Conservation (phyloP, 176 grass and related monocot species). For the Hordeum marinum region DNA sequence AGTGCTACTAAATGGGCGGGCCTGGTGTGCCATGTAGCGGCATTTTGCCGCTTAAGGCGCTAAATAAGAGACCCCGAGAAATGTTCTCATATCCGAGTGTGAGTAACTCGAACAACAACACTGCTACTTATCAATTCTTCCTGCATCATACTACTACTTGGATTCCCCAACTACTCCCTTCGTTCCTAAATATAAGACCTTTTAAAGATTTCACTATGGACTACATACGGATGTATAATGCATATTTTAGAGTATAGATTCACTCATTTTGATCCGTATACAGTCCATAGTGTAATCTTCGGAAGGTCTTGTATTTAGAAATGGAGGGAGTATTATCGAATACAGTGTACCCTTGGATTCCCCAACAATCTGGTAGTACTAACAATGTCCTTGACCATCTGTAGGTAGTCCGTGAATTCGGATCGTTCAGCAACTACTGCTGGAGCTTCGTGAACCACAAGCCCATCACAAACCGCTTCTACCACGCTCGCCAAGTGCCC, state of each 20-base stretch:
- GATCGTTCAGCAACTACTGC: conserved; percentile 58
- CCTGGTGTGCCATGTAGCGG: too few relatives aligned
- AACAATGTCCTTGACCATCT: not conserved
- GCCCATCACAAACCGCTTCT: conserved; percentile 39
- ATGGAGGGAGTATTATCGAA: not conserved
- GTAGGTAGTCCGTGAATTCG: conserved; percentile 45
- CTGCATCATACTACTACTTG: not conserved
- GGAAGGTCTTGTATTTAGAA: too few relatives aligned
- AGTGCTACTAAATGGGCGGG: too few relatives aligned
- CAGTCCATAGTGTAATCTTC: too few relatives aligned
- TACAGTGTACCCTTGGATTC: too few relatives aligned
- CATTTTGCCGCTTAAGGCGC: too few relatives aligned
- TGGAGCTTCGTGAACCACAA: conserved; percentile 65
- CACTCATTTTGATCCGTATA: too few relatives aligned
- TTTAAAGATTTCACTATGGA: too few relatives aligned
- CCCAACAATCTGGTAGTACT: not conserved
- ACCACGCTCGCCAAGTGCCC: conserved; percentile 44
- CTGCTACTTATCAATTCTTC: not conserved
- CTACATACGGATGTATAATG: too few relatives aligned
- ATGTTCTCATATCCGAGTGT: not conserved
- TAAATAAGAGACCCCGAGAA: not conserved
- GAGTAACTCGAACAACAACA: not conserved
- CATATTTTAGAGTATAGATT: too few relatives aligned
- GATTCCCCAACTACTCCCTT: too few relatives aligned
- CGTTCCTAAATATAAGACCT: too few relatives aligned